Percentiles rank a stretch among this genome's conserved stretches.
Conservation (phyloP, 371 early-diverging fungal genomes). For the Mortierella sp. region DNA sequence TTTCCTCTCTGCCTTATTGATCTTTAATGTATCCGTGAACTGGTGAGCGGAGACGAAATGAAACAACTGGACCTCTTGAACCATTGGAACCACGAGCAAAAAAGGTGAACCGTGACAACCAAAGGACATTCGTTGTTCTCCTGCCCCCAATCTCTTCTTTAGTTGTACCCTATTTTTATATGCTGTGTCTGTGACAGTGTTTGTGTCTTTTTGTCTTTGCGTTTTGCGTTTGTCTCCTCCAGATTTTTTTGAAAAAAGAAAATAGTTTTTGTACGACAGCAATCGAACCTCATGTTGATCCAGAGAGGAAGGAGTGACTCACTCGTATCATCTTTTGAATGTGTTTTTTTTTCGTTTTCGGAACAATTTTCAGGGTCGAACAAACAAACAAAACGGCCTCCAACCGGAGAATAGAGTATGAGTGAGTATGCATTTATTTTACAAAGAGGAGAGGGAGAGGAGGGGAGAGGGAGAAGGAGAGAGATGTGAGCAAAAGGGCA, state of each 20-base stretch:
- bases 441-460: not conserved
- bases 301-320: not conserved
- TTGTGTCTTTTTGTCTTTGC: not conserved
- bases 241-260: not conserved
- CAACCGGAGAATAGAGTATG: constrained; percentile 19
- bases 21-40: not conserved
- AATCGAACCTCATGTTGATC: not conserved
- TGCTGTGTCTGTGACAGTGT: no score
- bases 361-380: constrained; percentile 7
- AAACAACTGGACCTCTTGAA: not conserved
- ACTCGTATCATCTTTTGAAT: not conserved
- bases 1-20: not conserved
- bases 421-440: not conserved
- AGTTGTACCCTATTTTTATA: not conserved
- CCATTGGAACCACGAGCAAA: not conserved
- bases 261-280: not conserved
- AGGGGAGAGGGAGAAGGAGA: not conserved
- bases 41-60: not conserved
- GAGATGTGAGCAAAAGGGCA: not conserved
- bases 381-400: constrained; percentile 3
- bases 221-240: not conserved
- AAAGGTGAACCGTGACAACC: not conserved
- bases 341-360: constrained; percentile 5
- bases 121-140: not conserved
- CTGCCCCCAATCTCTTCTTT: not conserved